A percentile compares a stretch with the other conserved stretches of the same genome.
These are phyloP conservation scores for Umbilicus rupestris DNA, from an alignment of 164 flowering plant genomes.

Conservation along the genomic window DNA sequence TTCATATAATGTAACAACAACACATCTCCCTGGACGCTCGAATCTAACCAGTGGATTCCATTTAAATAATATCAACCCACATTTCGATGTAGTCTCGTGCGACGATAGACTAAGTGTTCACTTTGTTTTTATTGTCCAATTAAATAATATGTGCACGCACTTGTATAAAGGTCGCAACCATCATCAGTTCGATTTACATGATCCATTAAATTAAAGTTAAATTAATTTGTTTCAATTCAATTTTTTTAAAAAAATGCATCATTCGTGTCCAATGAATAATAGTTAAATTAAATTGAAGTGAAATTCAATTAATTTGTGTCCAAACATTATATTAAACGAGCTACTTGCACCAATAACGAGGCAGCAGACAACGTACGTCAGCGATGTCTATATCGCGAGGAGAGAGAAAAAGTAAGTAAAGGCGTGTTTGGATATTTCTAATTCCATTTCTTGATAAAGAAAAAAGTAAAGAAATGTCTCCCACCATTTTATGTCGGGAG, in stretches of 20 bases:
- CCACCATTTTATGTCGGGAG: constrained; percentile 5
- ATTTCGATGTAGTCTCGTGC: neutral
- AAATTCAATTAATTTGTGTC: too few species aligned
- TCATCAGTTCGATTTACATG: too few species aligned
- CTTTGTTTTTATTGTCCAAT: neutral
- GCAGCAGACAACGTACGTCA: neutral
- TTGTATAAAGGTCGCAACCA: neutral
- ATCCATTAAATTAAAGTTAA: too few species aligned
- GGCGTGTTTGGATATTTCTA: neutral
- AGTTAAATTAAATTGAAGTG: too few species aligned
- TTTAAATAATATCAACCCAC: neutral
- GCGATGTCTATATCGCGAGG: neutral
- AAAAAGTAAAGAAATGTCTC: neutral
- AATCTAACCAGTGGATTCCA: too few species aligned
- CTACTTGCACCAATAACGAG: too few species aligned
- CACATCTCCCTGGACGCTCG: neutral
- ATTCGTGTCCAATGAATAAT: too few species aligned
- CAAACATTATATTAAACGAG: neutral
- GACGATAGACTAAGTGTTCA: neutral
- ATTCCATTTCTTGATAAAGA: neutral
- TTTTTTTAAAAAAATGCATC: too few species aligned
- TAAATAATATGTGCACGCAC: constrained; percentile 1
- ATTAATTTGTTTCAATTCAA: too few species aligned
- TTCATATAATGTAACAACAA: too few species aligned
- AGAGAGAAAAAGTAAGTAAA: neutral